Percentiles rank a stretch among this genome's conserved stretches.
phyloP scores from a whole-genome alignment of 73 alveolate genomes.

The Paraurostyla sp. region DNA sequence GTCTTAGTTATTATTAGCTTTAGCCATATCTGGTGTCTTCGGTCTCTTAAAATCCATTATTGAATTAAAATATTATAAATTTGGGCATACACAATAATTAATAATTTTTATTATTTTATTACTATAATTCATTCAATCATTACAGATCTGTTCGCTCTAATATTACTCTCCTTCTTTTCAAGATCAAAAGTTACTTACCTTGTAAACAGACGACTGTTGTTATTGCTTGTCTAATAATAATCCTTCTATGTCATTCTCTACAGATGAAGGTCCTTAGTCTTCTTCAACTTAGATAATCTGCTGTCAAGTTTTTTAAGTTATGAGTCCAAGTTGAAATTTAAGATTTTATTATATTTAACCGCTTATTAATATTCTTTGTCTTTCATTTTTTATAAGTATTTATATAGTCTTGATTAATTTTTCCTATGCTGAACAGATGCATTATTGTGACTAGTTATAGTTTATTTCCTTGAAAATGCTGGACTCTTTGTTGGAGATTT shows the following conservation, averaged over 20 bases:
- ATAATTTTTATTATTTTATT: no score
- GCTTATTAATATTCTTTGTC: background rate
- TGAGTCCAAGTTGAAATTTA: background rate
- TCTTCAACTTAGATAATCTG: background rate
- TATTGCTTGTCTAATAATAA: no score
- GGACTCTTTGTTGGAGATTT: no score
- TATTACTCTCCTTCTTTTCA: no score
- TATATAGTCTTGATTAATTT: background rate
- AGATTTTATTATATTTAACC: background rate
- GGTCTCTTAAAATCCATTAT: background rate
- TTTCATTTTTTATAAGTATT: background rate
- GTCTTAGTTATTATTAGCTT: background rate
- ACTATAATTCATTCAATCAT: no score
- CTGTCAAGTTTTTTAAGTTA: background rate
- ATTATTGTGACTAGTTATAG: background rate
- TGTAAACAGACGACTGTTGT: no score
- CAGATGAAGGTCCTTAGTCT: background rate
- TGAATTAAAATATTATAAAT: background rate
- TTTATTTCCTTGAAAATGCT: background rate
- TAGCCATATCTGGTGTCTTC: background rate
- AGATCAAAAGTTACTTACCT: no score
- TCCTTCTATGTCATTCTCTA: background rate
- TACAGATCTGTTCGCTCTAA: no score
- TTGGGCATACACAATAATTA: no score
- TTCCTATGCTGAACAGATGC: background rate